These are phyloP conservation scores for Digitaria exilis DNA, from an alignment of 202 grass and related monocot genomes.

Conservation along the genomic window DNA sequence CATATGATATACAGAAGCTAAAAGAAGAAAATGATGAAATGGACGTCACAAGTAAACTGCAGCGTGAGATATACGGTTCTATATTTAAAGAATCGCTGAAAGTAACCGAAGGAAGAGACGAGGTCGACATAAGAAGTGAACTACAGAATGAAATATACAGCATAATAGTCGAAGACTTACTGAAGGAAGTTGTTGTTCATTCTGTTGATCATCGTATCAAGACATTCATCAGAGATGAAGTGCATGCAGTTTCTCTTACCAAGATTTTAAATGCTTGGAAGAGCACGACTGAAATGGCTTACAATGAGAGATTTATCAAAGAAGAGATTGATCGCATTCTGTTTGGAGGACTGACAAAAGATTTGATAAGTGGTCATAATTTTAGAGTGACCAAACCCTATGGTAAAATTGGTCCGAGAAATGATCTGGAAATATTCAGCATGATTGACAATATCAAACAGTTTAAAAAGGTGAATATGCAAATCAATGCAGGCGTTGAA, in stretches of 20 bases:
- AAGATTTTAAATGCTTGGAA: slow-evolving; percentile 33
- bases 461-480: background rate
- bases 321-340: slow-evolving; percentile 39
- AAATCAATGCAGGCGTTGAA: background rate
- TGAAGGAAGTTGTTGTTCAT: background rate
- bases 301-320: slow-evolving; percentile 16
- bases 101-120: slow-evolving; percentile 4
- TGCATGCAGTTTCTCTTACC: slow-evolving; percentile 22
- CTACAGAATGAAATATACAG: background rate
- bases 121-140: slow-evolving; percentile 20
- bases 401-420: background rate
- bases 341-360: slow-evolving; percentile 36
- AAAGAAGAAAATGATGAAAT: slow-evolving; percentile 28
- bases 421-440: slow-evolving; percentile 25
- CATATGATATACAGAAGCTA: background rate
- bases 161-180: background rate
- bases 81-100: slow-evolving; percentile 1
- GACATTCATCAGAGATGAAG: slow-evolving; percentile 31
- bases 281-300: background rate
- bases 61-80: background rate
- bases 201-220: slow-evolving; percentile 19
- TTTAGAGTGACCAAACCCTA: background rate
- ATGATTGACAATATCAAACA: background rate
- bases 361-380: background rate
- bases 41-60: slow-evolving; percentile 15